A percentile compares a stretch with the other conserved stretches of the same genome.
Evolutionary conservation across 2,329 filamentous ascomycete species (phyloP).

Genomic region (Septoria linicola): DNA sequence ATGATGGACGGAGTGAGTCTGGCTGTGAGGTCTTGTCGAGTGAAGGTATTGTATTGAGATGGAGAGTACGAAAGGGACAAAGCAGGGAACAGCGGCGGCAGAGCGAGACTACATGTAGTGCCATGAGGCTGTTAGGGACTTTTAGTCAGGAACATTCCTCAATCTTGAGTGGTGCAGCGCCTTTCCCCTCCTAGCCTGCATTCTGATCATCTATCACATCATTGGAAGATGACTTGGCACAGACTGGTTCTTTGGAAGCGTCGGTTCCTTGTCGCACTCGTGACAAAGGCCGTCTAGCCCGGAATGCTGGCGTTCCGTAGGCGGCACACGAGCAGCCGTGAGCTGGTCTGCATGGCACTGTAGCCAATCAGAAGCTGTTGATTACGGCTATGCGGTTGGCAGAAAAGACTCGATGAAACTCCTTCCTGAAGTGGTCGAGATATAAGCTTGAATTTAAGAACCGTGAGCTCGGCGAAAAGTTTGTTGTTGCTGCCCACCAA

Average conservation of each 20-base stretch:
- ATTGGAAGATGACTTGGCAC: constrained; percentile 1
- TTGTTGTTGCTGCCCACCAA: background rate
- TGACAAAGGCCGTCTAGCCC: background rate
- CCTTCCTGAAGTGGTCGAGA: background rate
- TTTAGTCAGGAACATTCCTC: constrained; percentile 10
- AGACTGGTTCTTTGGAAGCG: constrained; percentile 1
- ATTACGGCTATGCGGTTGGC: constrained; percentile 8
- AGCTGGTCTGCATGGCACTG: background rate
- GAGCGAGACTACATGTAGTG: constrained; percentile 16
- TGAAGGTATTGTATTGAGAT: constrained; percentile 1
- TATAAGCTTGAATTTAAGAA: constrained; percentile 16
- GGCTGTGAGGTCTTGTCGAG: background rate
- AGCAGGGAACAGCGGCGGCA: background rate
- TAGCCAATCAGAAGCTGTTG: background rate
- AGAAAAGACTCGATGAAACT: background rate
- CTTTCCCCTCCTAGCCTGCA: constrained; percentile 4
- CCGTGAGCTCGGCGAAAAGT: constrained; percentile 3
- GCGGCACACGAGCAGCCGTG: background rate
- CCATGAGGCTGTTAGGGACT: background rate
- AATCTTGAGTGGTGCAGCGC: background rate
- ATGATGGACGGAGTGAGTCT: constrained; percentile 11
- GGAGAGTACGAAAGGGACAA: background rate
- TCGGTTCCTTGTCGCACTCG: background rate
- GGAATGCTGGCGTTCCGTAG: background rate
- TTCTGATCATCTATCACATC: background rate